A percentile compares a stretch with the other conserved stretches of the same genome.
Evolutionary conservation across 257 asterid species (phyloP).

Genomic region (Prunella vulgaris): DNA sequence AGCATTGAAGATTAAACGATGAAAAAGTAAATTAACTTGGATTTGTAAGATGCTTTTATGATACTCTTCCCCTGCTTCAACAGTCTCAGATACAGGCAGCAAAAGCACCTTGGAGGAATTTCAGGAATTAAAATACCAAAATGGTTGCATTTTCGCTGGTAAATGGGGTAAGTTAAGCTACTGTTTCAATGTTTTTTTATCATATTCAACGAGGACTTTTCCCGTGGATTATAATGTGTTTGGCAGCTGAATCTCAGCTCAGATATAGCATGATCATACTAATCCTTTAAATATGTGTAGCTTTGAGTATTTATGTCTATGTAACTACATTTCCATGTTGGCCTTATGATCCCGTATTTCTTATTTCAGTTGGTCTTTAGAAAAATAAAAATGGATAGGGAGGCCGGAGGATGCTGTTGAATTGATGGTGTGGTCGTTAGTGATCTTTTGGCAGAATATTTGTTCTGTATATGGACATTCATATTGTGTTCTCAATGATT

Average conservation of each 20-base stretch:
- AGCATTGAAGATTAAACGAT: background rate
- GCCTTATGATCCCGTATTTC: conserved; percentile 14
- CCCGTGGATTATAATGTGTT: conserved; percentile 1
- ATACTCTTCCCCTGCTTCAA: conserved; percentile 14
- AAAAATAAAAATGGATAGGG: background rate
- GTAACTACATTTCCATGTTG: conserved; percentile 5
- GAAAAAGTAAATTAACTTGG: background rate
- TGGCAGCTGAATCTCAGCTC: conserved; percentile 2
- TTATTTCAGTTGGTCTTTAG: background rate
- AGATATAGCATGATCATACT: background rate
- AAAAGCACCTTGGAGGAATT: conserved; percentile 67
- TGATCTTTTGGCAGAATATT: background rate
- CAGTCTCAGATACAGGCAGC: conserved; percentile 86
- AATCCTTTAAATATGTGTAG: background rate
- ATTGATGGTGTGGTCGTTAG: conserved; percentile 5
- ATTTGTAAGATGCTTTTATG: background rate
- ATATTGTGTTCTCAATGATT: conserved; percentile 3
- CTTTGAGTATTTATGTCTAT: background rate
- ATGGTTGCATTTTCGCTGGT: conserved; percentile 27
- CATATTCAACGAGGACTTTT: background rate
- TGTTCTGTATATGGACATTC: background rate
- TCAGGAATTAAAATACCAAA: conserved; percentile 32
- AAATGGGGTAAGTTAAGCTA: conserved; percentile 62
- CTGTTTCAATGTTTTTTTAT: background rate
- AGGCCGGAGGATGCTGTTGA: conserved; percentile 10